Evolutionary conservation across 2,329 filamentous ascomycete genomes (phyloP).

Genomic region (Alternaria brassicae): DNA sequence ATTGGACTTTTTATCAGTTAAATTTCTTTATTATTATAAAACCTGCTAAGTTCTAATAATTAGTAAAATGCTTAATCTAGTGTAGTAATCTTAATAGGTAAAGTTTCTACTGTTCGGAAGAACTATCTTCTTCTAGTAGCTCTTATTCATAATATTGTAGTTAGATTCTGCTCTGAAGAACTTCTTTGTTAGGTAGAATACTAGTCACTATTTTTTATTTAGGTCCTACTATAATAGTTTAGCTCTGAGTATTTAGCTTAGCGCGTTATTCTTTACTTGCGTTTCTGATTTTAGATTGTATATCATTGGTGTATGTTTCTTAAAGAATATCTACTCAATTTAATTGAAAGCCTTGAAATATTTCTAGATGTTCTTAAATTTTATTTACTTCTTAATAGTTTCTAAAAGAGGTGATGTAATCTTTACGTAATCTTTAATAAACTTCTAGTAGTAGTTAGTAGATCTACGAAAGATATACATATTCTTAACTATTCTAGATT

Average conservation of each 20-base stretch:
- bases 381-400: constrained; percentile 1
- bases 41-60: constrained; percentile 20
- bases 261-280: constrained; percentile 4
- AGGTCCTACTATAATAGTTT: no score
- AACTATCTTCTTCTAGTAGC: background rate
- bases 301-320: background rate
- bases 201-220: constrained; percentile 22
- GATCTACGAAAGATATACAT: background rate
- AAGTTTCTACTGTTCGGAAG: no score
- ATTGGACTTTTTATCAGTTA: constrained; percentile 3
- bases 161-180: constrained; percentile 6
- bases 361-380: background rate
- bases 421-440: constrained; percentile 2
- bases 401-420: background rate
- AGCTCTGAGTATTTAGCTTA: background rate
- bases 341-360: background rate
- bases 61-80: constrained; percentile 9
- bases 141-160: constrained; percentile 28
- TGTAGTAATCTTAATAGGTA: no score
- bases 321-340: constrained; percentile 1
- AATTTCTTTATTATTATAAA: constrained; percentile 7
- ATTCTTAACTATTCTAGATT: constrained; percentile 22
- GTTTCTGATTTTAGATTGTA: background rate
- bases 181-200: constrained; percentile 32
- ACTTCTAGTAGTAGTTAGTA: background rate